Base-by-base conservation (phyloP, 139 green algal genomes). In the Closterium sp. region DNA sequence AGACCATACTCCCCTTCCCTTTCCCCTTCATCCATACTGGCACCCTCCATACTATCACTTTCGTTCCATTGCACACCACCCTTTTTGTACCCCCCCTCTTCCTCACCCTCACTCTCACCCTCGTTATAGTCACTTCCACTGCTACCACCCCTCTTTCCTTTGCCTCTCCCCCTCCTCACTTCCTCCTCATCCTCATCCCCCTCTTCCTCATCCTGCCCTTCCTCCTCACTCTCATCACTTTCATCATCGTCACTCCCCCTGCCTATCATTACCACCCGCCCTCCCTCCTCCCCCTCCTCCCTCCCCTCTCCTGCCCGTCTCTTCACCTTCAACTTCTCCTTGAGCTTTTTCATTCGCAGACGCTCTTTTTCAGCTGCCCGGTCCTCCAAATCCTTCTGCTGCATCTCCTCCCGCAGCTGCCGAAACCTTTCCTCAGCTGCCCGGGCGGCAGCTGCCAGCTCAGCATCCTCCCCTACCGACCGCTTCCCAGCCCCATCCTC, bases 291-390 rank as follows among this genome's bases (percentile, higher is more conserved):
- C 21, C 2, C 85, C 85, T 87, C 85, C 85, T 24, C 22, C 85
- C n/a, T 24, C 22, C 28, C n/a, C 11, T 87, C n/a, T 21, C 85
- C 85, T 31, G n/a, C 28, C n/a, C 85, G n/a, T 87, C 32, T 87
- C n/a, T 31, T 87, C 28, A 22, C 84, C 89, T 95, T 95, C 28
- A 30, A 2, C 70, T 95, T 93, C 85, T 87, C 30, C 94, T 95
- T 92, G 1, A 91, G 38, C 13, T 91, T 86, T 42, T 85, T 90
- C 62, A 94, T 91, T 50, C 90, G 31, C 84, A 91, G 87, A 86
- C 70, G 28, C 45, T 92, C 87, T 70, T 5, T 95, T n/a, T 95
- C 86, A 29, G 62, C 45, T 22, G 27, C 22, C 79, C 92, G 94
- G 62, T 95, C 94, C 85, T 95, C 93, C 9, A 29, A 34, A 87